A percentile compares a stretch with the other conserved stretches of the same genome.
Evolutionary conservation across 2,329 filamentous ascomycete genomes (phyloP).

Genomic region (Scytalidium sp.): DNA sequence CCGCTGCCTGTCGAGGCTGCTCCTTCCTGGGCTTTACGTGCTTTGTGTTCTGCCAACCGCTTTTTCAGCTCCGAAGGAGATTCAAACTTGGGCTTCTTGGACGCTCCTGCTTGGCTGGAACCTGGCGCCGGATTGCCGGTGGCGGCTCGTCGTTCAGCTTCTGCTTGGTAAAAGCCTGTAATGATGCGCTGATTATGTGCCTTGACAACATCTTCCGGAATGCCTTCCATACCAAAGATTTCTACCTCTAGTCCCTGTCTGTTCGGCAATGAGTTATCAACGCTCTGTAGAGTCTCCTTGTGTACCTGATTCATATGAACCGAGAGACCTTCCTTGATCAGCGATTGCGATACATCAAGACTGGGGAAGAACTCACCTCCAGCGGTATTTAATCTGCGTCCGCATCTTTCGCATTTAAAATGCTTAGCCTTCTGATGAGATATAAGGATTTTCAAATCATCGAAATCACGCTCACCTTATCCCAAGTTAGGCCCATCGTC

Average conservation of each 20-base stretch:
- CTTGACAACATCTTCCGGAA: constrained; percentile 80
- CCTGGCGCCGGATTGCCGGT: constrained; percentile 83
- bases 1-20: constrained; percentile 53
- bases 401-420: constrained; percentile 94
- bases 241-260: constrained; percentile 85
- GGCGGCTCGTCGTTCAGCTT: constrained; percentile 75
- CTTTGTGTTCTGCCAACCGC: constrained; percentile 74
- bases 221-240: constrained; percentile 98
- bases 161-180: constrained; percentile 79
- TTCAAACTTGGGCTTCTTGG: constrained; percentile 72
- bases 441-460: constrained; percentile 94
- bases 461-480: constrained; percentile 86
- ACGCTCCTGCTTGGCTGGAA: constrained; percentile 49
- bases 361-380: constrained; percentile 63
- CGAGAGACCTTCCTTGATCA: constrained; percentile 64
- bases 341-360: not conserved
- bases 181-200: constrained; percentile 85
- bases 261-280: constrained; percentile 90
- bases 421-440: constrained; percentile 99
- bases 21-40: constrained; percentile 60
- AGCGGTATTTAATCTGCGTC: constrained; percentile 84
- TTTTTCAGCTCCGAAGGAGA: constrained; percentile 74
- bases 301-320: constrained; percentile 99
- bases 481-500: not conserved
- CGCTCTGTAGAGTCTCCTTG: constrained; percentile 82